Evolutionary conservation across 441 rosid species (phyloP).

Genomic region (Biscutella auriculata): DNA sequence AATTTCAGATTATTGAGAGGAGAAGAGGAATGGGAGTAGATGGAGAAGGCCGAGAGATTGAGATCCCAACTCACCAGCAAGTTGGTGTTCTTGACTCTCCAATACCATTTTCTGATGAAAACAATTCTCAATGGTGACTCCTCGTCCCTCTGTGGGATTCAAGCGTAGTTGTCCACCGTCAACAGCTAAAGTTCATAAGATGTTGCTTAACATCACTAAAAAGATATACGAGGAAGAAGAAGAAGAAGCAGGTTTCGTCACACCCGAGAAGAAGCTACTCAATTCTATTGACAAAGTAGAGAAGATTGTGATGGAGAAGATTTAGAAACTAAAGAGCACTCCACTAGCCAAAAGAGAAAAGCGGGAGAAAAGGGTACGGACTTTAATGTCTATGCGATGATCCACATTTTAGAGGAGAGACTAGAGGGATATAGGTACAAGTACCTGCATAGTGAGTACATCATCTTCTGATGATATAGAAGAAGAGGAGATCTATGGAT

Average conservation of each 20-base stretch:
- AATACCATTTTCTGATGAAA: slow-evolving; percentile 28
- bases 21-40: slow-evolving; percentile 39
- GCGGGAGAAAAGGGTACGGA: slow-evolving; percentile 47
- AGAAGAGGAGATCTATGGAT: slow-evolving; percentile 22
- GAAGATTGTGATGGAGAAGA: slow-evolving; percentile 60
- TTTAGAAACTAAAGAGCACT: slow-evolving; percentile 51
- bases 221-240: slow-evolving; percentile 21
- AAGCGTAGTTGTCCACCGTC: slow-evolving; percentile 33
- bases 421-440: too few relatives aligned
- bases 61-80: slow-evolving; percentile 22
- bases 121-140: slow-evolving; percentile 24
- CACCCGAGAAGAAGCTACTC: slow-evolving; percentile 77
- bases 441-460: slow-evolving; percentile 22
- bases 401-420: neutral
- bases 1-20: slow-evolving; percentile 59
- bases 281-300: slow-evolving; percentile 63
- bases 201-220: slow-evolving; percentile 40
- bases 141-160: slow-evolving; percentile 26
- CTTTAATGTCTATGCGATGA: slow-evolving; percentile 76
- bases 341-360: slow-evolving; percentile 52
- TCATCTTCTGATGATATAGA: slow-evolving; percentile 25
- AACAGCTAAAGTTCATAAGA: slow-evolving; percentile 39
- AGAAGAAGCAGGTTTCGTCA: slow-evolving; percentile 37
- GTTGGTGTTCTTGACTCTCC: slow-evolving; percentile 25
- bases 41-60: slow-evolving; percentile 30